These are phyloP conservation scores for Trametes cubensis DNA, from an alignment of 768 basidiomycete species.

Conservation along the genomic window DNA sequence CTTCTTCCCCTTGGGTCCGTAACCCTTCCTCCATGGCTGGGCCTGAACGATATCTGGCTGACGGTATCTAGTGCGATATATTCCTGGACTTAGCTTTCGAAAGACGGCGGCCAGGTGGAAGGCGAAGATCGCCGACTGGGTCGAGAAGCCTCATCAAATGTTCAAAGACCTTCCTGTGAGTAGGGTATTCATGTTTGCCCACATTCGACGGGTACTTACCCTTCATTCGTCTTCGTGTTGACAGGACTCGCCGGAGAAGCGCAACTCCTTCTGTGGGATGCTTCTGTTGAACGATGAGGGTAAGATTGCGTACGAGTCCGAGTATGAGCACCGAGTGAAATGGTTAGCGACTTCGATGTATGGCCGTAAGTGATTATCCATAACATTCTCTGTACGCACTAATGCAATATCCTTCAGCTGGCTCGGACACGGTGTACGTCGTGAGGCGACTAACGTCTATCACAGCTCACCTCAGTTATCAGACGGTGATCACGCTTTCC, in stretches of 20 bases:
- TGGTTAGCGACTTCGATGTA: constrained; percentile 18
- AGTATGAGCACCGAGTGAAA: constrained; percentile 8
- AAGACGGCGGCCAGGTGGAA: not conserved
- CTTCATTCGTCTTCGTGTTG: not conserved
- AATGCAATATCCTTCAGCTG: not conserved
- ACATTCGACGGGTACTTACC: not conserved
- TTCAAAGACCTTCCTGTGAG: constrained; percentile 16
- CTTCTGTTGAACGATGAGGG: constrained; percentile 4
- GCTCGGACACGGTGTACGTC: not conserved
- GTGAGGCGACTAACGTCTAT: too few species aligned
- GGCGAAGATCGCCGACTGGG: not conserved
- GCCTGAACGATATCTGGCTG: not conserved
- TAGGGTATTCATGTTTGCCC: not conserved
- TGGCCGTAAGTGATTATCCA: constrained; percentile 4
- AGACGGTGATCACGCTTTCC: not conserved
- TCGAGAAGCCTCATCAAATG: constrained; percentile 2
- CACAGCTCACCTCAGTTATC: not conserved
- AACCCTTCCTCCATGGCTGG: not conserved
- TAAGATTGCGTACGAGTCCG: not conserved
- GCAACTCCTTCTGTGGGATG: constrained; percentile 8
- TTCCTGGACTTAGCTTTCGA: not conserved
- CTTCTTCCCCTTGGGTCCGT: constrained; percentile 11
- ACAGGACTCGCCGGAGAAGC: constrained; percentile 3
- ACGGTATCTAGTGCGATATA: not conserved
- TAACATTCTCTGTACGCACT: not conserved